Base-by-base conservation (phyloP, 306 rosid genomes). In the Cyclanthera cordifolia region DNA sequence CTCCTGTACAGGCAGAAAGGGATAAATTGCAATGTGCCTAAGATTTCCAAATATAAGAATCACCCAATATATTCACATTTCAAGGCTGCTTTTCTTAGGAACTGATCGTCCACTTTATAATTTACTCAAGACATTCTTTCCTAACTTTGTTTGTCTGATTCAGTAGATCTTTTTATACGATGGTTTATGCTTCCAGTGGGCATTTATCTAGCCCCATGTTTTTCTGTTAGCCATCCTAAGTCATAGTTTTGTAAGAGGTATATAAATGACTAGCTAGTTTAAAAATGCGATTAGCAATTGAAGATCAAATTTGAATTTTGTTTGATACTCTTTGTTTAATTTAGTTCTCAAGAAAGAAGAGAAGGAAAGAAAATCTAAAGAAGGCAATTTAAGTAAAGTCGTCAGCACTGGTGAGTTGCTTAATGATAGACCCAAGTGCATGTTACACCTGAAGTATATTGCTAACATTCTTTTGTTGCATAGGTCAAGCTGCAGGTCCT, bases 271-370 rank as follows among this genome's bases (percentile, higher is more conserved):
- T 4, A 60, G 5, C 27, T 32, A 32, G n/a, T n/a, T n/a, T 32
- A 32, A 32, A 34, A 34, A 34, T 1, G 41, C 41, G 48, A 60
- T 60, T 19, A 17, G 50, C 25, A 61, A 4, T 37, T 37, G 50
- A 21, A 61, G 28, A 10, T 61, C 68, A 61, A 43, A 41, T n/a
- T 20, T 41, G 19, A 41, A 64, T 20, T 61, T 64, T 41, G 21
- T 39, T 61, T 61, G 50, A 61, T 61, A 10, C 17, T 61, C 21
- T 77, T 65, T 66, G 39, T 67, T 70, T 69, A 60, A 45, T 48
- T 2, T 77, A 93, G 98, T 82, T 81, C 86, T 89, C 69, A 90
- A 86, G 90, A 93, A 83, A 83, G 94, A 93, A 81, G 99, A 87
- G 67, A 89, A 85, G 87, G 95, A 86, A 78, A 80, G 79, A 77